These are phyloP conservation scores for Lolium rigidum DNA, from an alignment of 176 grass and related monocot species.

Conservation along the genomic window DNA sequence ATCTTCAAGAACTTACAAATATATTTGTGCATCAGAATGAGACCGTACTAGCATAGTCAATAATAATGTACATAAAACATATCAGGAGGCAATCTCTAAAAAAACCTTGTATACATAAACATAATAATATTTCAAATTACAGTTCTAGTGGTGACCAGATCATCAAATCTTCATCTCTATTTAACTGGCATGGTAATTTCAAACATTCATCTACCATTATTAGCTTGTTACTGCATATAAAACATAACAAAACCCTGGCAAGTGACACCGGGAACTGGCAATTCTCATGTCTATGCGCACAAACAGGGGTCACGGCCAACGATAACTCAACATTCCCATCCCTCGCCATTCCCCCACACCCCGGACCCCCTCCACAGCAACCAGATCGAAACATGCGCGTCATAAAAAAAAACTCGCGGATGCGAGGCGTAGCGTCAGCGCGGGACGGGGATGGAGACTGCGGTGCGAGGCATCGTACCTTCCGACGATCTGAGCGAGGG, in stretches of 20 bases:
- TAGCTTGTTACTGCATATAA: background rate
- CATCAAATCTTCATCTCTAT: background rate
- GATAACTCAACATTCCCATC: background rate
- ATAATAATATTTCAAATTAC: background rate
- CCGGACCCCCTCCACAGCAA: background rate
- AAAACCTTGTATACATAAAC: background rate
- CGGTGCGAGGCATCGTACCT: constrained; percentile 43
- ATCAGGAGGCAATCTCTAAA: background rate
- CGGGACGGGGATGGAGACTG: background rate
- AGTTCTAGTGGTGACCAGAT: background rate
- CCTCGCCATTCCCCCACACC: background rate
- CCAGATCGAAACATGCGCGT: background rate
- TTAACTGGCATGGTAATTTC: background rate
- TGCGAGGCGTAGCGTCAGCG: background rate
- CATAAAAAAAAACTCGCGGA: background rate
- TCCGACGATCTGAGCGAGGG: constrained; percentile 70
- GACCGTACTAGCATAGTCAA: background rate
- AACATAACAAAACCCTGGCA: background rate
- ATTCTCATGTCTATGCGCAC: background rate
- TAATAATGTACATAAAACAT: background rate
- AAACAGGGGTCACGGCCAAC: background rate
- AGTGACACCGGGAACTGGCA: background rate
- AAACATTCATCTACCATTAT: background rate
- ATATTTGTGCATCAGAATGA: background rate
- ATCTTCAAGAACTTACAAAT: background rate